Base-by-base conservation (phyloP, 306 rosid genomes). In the Begonia fuchsioides region DNA sequence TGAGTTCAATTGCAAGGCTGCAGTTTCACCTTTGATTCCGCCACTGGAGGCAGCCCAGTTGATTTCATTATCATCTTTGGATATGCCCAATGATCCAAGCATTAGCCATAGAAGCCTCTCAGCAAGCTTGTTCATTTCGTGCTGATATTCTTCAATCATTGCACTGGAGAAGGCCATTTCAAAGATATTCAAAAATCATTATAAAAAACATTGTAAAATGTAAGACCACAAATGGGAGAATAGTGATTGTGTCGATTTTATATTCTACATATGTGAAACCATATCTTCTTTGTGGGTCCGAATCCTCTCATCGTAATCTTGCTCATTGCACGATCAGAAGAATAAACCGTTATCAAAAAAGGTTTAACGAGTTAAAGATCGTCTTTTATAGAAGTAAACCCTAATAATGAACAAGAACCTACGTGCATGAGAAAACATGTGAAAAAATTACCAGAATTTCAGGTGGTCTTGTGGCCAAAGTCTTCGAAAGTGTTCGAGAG, bases 401-500 rank as follows among this genome's bases (percentile, higher is more conserved):
- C 15, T 9, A 38, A 39, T 15, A 32, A 7, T 15, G 12, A 12
- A 58, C 40, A 26, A 54, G 57, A 32, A 26, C 15, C 53, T 49
- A 13, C 13, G 12, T 41, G 32, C 53, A 47, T 17, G 35, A 17
- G 44, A 15, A 52, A 32, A 32, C 3, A 14, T 32, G 8, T 5
- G 38, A 59, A 12, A 14, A 13, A 13, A 58, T 59, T 77, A 75
- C 83, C 86, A 72, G 74, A 75, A 78, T 15, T 8, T 44, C 14
- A 49, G 12, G 41, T 39, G 61, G 43, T 64, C 60, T 17, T 56
- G 50, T 7, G 81, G 78, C 83, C 93, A 82, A 19, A 82, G 78
- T 20, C 65, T 55, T 43, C 63, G 11, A 17, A 65, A 71, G 49
- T 78, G 67, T 20, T 75, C 65, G 13, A 9, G 3, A 2, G 71